Evolutionary conservation across 2,329 filamentous ascomycete species (phyloP).

Genomic region (Calcarisporium arbuscula): DNA sequence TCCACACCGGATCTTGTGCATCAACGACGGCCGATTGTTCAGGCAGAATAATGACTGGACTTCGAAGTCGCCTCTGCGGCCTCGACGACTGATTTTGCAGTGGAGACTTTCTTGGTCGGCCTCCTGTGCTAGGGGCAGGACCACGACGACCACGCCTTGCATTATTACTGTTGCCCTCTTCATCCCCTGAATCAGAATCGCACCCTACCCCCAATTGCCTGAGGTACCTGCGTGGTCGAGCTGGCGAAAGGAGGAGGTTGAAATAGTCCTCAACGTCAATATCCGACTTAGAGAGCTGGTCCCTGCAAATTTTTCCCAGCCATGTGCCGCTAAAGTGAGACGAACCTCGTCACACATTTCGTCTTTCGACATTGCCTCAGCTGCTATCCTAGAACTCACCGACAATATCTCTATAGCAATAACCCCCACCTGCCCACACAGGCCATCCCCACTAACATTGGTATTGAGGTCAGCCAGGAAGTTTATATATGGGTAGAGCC

Average conservation of each 20-base stretch:
- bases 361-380: constrained; percentile 37
- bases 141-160: neutral
- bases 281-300: constrained; percentile 2
- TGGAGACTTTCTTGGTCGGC: neutral
- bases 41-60: constrained; percentile 5
- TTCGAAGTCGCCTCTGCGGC: constrained; percentile 1
- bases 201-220: constrained; percentile 1
- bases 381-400: constrained; percentile 51
- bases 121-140: constrained; percentile 1
- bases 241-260: constrained; percentile 3
- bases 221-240: constrained; percentile 1
- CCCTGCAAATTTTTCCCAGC: constrained; percentile 41
- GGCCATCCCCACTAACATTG: constrained; percentile 17
- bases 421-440: constrained; percentile 47
- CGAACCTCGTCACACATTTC: constrained; percentile 46
- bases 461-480: constrained; percentile 48
- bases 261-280: constrained; percentile 3
- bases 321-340: constrained; percentile 43
- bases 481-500: constrained; percentile 47
- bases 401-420: constrained; percentile 53
- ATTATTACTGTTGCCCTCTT: constrained; percentile 3
- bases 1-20: constrained; percentile 6
- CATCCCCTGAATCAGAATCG: constrained; percentile 1
- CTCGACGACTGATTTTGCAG: constrained; percentile 2
- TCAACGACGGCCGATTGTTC: constrained; percentile 4